Evolutionary conservation across 495 filamentous ascomycete genomes (phyloP).

Genomic region (Penicillium daleae): DNA sequence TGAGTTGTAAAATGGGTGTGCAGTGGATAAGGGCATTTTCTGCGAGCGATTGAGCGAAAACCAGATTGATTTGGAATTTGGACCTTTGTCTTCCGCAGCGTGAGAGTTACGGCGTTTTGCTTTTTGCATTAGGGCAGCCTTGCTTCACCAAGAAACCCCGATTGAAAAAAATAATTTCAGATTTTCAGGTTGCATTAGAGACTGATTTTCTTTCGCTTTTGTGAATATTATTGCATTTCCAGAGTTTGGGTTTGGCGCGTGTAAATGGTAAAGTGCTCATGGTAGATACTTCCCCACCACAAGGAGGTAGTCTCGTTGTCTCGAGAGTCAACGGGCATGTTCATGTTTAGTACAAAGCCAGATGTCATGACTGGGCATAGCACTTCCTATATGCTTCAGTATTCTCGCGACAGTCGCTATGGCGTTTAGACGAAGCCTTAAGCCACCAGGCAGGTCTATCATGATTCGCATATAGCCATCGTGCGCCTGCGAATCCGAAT

Average conservation of each 20-base stretch:
- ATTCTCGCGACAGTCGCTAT: not conserved
- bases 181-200: slow-evolving; percentile 9
- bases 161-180: slow-evolving; percentile 5
- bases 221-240: slow-evolving; percentile 6
- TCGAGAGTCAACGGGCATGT: not conserved
- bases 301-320: not conserved
- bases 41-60: slow-evolving; percentile 22
- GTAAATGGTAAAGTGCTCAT: not conserved
- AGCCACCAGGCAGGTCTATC: not conserved
- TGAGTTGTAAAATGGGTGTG: not conserved
- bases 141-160: slow-evolving; percentile 16
- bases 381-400: not conserved
- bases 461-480: not conserved
- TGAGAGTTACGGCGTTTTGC: slow-evolving; percentile 37
- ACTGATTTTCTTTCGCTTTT: slow-evolving; percentile 13
- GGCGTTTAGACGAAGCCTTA: not conserved
- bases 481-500: not conserved
- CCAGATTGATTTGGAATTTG: slow-evolving; percentile 22
- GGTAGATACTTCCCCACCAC: not conserved
- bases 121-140: slow-evolving; percentile 12
- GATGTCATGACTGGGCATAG: not conserved
- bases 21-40: slow-evolving; percentile 12
- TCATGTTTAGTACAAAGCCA: not conserved
- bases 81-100: slow-evolving; percentile 24
- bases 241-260: not conserved